phyloP scores from a whole-genome alignment of 768 basidiomycete genomes.

The Lactarius deliciosus region DNA sequence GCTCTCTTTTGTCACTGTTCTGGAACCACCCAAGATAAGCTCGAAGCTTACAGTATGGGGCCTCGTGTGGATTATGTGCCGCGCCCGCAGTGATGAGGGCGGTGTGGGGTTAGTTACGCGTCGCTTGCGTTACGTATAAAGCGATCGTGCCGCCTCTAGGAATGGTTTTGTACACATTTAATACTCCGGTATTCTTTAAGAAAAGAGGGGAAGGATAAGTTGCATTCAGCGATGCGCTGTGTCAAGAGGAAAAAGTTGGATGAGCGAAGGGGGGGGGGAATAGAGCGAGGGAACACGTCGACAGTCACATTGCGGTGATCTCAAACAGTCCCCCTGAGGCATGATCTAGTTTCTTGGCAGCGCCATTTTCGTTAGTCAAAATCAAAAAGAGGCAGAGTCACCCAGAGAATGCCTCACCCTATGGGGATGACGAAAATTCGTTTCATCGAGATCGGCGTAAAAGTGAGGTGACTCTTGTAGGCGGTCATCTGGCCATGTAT shows the following conservation, averaged over 20 bases:
- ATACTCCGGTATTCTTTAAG: too few relatives aligned
- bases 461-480: background rate
- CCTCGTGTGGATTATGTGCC: background rate
- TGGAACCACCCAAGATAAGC: background rate
- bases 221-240: background rate
- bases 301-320: background rate
- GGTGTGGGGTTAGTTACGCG: background rate
- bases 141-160: background rate
- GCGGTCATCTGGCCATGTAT: background rate
- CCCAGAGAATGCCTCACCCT: background rate
- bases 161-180: too few relatives aligned
- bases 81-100: background rate
- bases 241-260: background rate
- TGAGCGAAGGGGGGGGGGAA: too few relatives aligned
- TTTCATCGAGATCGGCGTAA: background rate
- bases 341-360: too few relatives aligned
- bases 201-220: background rate
- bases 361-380: background rate
- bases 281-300: too few relatives aligned
- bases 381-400: background rate
- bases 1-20: background rate
- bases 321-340: background rate
- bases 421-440: background rate
- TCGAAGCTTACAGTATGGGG: background rate
- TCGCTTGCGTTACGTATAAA: background rate